Base-by-base conservation (phyloP, 805 yeast genomes). In the Clavispora fructus region DNA sequence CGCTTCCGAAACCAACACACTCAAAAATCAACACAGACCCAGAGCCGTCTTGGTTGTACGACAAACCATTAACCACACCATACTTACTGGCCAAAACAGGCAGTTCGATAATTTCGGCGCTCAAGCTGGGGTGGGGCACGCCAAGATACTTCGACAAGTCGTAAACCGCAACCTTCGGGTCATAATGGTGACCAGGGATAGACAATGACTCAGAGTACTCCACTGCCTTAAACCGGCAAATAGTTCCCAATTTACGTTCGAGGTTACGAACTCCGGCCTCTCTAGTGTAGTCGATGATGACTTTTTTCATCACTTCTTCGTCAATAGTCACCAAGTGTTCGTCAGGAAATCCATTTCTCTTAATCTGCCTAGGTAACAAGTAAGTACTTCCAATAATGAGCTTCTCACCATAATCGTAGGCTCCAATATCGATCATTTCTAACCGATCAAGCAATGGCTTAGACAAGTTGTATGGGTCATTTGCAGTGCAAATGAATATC, bases 241-340 rank as follows among this genome's bases (percentile, higher is more conserved):
- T 73, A 0, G 87, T 74, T 0, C 90, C 90, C 44, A 90, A 70
- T 46, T 76, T 74, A 39, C 96, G 73, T 57, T 89, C 96, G 49
- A 90, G 71, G 48, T 78, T 81, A 55, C 97, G 75, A 16, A 89
- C 95, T 3, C 97, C 97, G 0, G 95, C 80, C 62, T 89, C 97
- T 44, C 91, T 71, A 0, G 95, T 85, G 60, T 88, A 89, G 51
- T 76, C 78, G 3, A 80, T 69, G 25, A 88, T 84, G 41, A 89
- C 68, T 41, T 75, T 74, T 55, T 77, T 66, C 71, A 89, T 72
- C 1, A 85, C 82, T 0, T 73, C 73, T 19, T 77, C 76, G 14
- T 68, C 68, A 6, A 88, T 62, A 6, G 54, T 47, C 7, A 87
- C 74, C 35, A 73, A 67, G 7, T 62, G 65, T 6, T 43, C 40